These are phyloP conservation scores for Ilyonectria sp. DNA, from an alignment of 2,329 filamentous ascomycete species.

Conservation along the genomic window DNA sequence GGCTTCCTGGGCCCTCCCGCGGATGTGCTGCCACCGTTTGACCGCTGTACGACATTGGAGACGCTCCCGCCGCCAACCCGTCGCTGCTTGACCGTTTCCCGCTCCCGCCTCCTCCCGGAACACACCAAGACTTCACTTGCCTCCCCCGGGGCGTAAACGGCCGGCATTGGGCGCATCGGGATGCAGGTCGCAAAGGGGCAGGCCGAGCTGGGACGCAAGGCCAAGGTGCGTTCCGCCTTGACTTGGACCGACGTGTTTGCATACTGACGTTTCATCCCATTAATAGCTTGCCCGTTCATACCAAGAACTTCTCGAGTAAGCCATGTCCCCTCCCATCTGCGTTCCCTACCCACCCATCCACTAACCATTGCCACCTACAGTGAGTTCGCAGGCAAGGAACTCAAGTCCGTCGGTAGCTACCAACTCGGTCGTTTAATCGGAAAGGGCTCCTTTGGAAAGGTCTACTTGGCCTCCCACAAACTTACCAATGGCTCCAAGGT, in stretches of 20 bases:
- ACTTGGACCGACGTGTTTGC: slow-evolving; percentile 1
- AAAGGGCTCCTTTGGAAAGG: slow-evolving; percentile 98
- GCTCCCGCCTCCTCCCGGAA: slow-evolving; percentile 14
- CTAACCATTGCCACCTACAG: slow-evolving; percentile 62
- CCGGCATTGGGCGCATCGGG: slow-evolving; percentile 53
- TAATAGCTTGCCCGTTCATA: slow-evolving; percentile 93
- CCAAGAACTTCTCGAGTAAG: slow-evolving; percentile 94
- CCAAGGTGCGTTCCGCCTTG: slow-evolving; percentile 63
- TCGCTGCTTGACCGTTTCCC: slow-evolving; percentile 29
- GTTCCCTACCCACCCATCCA: neutral
- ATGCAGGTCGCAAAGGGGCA: slow-evolving; percentile 71
- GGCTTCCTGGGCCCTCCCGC: slow-evolving; percentile 31
- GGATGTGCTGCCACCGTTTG: slow-evolving; percentile 40
- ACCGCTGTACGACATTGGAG: slow-evolving; percentile 42
- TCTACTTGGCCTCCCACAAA: slow-evolving; percentile 96
- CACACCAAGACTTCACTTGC: slow-evolving; percentile 26
- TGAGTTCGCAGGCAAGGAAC: slow-evolving; percentile 93
- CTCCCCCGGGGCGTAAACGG: slow-evolving; percentile 42
- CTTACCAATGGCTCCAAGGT: slow-evolving; percentile 99
- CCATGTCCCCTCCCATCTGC: slow-evolving; percentile 34
- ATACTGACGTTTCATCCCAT: slow-evolving; percentile 14
- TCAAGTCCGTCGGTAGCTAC: slow-evolving; percentile 96
- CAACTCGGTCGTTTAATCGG: slow-evolving; percentile 91
- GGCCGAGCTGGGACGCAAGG: slow-evolving; percentile 74
- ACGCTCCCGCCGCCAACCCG: slow-evolving; percentile 32